phyloP scores from a whole-genome alignment of 345 rosid species.

The Euphorbia peplus region DNA sequence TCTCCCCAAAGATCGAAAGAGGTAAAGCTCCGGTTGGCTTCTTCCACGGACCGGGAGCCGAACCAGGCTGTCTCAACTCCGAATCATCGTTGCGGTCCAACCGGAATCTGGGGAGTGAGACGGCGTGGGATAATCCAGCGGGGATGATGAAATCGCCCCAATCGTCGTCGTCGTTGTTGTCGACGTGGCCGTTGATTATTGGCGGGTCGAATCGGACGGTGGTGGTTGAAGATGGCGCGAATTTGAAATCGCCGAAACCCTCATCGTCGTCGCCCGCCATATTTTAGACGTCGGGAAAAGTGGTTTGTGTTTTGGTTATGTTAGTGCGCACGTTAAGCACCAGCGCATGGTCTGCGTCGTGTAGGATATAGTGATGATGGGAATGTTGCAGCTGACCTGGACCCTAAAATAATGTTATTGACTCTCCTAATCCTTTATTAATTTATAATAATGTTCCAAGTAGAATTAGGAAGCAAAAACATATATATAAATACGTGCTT shows the following conservation, averaged over 20 bases:
- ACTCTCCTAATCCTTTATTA: no score
- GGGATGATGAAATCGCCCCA: constrained; percentile 78
- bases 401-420: no score
- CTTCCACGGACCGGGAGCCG: constrained; percentile 39
- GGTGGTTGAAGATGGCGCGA: constrained; percentile 25
- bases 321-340: constrained; percentile 15
- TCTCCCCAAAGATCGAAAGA: constrained; percentile 76
- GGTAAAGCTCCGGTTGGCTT: constrained; percentile 69
- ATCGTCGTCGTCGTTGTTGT: constrained; percentile 47
- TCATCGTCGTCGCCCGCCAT: constrained; percentile 46
- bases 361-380: background rate
- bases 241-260: constrained; percentile 51
- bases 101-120: constrained; percentile 26
- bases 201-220: constrained; percentile 4
- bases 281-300: background rate
- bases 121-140: constrained; percentile 18
- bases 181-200: constrained; percentile 32
- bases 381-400: background rate
- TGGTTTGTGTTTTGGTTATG: background rate
- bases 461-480: no score
- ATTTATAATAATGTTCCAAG: no score
- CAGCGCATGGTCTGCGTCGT: background rate
- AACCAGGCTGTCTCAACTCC: constrained; percentile 18
- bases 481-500: no score
- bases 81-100: constrained; percentile 7